Evolutionary conservation across 768 basidiomycete species (phyloP).

Genomic region (Lentinula guzmanii): DNA sequence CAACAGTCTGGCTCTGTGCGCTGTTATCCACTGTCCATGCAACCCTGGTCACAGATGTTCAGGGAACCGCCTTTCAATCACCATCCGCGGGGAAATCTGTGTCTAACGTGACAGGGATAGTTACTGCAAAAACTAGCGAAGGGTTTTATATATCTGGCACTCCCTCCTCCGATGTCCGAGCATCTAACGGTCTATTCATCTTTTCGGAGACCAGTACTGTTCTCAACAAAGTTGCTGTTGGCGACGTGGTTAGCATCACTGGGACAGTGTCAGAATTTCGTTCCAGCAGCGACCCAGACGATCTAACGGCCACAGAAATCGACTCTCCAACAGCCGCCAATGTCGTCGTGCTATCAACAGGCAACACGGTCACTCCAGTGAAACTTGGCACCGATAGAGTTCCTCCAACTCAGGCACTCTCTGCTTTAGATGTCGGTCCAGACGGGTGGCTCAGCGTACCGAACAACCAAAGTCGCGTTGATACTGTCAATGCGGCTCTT

Average conservation of each 20-base stretch:
- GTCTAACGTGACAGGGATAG: conserved; percentile 40
- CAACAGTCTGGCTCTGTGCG: conserved; percentile 11
- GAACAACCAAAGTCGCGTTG: conserved; percentile 43
- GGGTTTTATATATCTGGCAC: conserved; percentile 47
- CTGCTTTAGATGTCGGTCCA: conserved; percentile 41
- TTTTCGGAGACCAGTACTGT: conserved; percentile 35
- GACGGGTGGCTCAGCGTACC: conserved; percentile 55
- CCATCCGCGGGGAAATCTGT: conserved; percentile 40
- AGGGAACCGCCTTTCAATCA: conserved; percentile 42
- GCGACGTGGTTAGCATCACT: conserved; percentile 38
- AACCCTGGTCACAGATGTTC: conserved; percentile 38
- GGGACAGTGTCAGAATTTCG: conserved; percentile 46
- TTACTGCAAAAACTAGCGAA: conserved; percentile 45
- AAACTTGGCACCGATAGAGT: conserved; percentile 46
- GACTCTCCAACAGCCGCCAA: conserved; percentile 28
- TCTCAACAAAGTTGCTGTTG: conserved; percentile 32
- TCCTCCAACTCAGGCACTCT: conserved; percentile 45
- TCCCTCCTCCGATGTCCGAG: conserved; percentile 35
- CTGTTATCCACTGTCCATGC: conserved; percentile 22
- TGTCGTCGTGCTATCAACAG: conserved; percentile 36
- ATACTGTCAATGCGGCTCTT: conserved; percentile 38
- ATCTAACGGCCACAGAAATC: conserved; percentile 47
- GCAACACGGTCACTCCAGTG: conserved; percentile 40
- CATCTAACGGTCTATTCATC: conserved; percentile 46
- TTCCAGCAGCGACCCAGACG: conserved; percentile 32